Evolutionary conservation across 495 filamentous ascomycete genomes (phyloP), one percentile per base, ranked within the genome.

Genomic region (Eremomyces bilateralis): DNA sequence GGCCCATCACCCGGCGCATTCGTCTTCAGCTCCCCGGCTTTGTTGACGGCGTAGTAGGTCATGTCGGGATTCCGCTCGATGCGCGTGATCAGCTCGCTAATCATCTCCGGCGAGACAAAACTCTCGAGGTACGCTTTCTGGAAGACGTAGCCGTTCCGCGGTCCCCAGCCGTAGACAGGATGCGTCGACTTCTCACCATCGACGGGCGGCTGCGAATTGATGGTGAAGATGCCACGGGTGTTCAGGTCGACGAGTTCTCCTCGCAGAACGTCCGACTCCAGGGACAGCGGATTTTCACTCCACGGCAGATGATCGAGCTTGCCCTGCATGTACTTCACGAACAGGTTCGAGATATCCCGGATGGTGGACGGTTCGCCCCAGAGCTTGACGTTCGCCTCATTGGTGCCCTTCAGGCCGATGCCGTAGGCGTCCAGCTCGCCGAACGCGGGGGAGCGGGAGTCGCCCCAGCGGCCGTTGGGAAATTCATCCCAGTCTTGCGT

Each of bases 401-500:
- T 99, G 4, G 79, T 85, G n/a, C 90, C 90, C 39, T 84, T 90
- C 40, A 99, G 59, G 31, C 85, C 82, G 42, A 95, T 77, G 13
- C 85, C 88, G 49, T 99, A 99, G 20, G 80, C 70, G 57, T 99
- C 90, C 25, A 99, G 64, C 56, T 94, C 82, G 47, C 90, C 90
- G 43, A 94, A 99, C 15, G 90, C 90, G 39, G 90, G 90, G 20
- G 90, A 95, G 35, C 90, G 69, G 21, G 84, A 81, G 55, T 99
- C 90, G 53, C 90, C 91, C 90, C 90, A 99, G 53, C 90, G 78
- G 22, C 90, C 90, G 60, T 99, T 99, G 29, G 90, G 90, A 47
- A 92, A 99, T 50, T 99, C 90, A 44, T 99, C 90, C 90, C 90
- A 99, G 43, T 93, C 84, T 50, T 94, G 82, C 3, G 90, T 99